Conservation (phyloP, 345 rosid genomes). For the Excoecaria agallocha region DNA sequence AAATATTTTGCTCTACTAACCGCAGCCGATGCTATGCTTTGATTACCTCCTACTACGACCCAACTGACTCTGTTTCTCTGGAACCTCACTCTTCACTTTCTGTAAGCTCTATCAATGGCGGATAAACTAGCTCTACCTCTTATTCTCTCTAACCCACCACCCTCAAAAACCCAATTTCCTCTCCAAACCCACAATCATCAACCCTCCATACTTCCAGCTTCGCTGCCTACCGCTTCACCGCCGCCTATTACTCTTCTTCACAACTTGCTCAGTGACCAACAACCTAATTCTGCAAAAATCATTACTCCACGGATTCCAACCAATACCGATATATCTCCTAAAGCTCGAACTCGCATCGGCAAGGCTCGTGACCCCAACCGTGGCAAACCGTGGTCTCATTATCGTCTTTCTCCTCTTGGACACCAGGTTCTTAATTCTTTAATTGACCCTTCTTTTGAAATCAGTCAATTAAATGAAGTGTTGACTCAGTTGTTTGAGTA, state of each 20-base stretch:
- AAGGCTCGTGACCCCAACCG: slow-evolving; percentile 61
- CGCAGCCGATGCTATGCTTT: neutral
- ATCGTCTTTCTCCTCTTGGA: slow-evolving; percentile 62
- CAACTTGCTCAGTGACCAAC: slow-evolving; percentile 36
- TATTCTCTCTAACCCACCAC: slow-evolving; percentile 56
- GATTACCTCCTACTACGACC: too few species aligned
- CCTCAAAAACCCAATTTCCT: slow-evolving; percentile 45
- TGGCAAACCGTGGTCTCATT: slow-evolving; percentile 74
- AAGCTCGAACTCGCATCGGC: slow-evolving; percentile 62
- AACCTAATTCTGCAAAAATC: slow-evolving; percentile 13
- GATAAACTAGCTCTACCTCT: slow-evolving; percentile 72
- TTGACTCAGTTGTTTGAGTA: slow-evolving; percentile 42
- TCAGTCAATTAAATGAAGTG: slow-evolving; percentile 33
- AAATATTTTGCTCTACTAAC: neutral
- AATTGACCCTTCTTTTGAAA: slow-evolving; percentile 55
- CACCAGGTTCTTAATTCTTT: slow-evolving; percentile 53
- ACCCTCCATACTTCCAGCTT: slow-evolving; percentile 19
- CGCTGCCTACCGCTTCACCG: slow-evolving; percentile 28
- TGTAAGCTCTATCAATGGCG: slow-evolving; percentile 46
- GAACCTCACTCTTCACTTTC: neutral
- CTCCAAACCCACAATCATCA: slow-evolving; percentile 32
- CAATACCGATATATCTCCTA: slow-evolving; percentile 6
- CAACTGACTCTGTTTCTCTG: too few species aligned
- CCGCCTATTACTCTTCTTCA: slow-evolving; percentile 37
- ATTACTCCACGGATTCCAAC: slow-evolving; percentile 1